Conservation (phyloP, 139 green algal species). For the Volvox reticuliferus region DNA sequence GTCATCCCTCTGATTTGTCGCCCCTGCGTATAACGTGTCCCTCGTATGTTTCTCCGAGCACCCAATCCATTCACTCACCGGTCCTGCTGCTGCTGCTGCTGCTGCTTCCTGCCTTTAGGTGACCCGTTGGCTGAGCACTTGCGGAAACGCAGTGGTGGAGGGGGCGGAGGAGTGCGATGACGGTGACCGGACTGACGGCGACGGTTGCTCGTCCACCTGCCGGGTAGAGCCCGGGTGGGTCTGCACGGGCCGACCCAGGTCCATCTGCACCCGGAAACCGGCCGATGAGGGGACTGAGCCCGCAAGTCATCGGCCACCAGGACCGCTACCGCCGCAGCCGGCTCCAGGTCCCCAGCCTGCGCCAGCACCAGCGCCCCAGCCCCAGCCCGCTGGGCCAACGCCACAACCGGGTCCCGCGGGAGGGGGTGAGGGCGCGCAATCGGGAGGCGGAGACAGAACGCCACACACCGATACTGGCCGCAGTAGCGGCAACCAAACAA, state of each 20-base stretch:
- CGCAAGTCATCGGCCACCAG: neutral
- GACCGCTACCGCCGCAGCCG: neutral
- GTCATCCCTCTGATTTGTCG: no score
- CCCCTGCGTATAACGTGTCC: no score
- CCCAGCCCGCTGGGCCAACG: no score
- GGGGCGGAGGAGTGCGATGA: slow-evolving; percentile 90
- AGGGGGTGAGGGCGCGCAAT: no score
- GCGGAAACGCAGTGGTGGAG: slow-evolving; percentile 88
- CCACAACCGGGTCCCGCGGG: neutral
- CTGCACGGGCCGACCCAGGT: slow-evolving; percentile 59
- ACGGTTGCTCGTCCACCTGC: slow-evolving; percentile 83
- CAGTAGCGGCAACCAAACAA: neutral
- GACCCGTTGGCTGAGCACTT: slow-evolving; percentile 78
- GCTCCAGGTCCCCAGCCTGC: neutral
- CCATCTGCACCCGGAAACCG: slow-evolving; percentile 39
- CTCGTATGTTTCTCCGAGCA: no score
- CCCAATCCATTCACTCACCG: no score
- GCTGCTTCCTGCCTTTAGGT: slow-evolving; percentile 70
- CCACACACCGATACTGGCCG: neutral
- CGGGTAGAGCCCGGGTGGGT: slow-evolving; percentile 68
- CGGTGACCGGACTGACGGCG: slow-evolving; percentile 71
- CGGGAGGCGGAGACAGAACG: no score
- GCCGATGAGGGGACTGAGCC: neutral
- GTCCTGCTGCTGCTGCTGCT: no score
- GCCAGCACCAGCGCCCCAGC: neutral